Evolutionary conservation across 169 alveolate genomes (phyloP), one percentile per base, ranked within the genome.

Genomic region (Plasmodium relictum): DNA sequence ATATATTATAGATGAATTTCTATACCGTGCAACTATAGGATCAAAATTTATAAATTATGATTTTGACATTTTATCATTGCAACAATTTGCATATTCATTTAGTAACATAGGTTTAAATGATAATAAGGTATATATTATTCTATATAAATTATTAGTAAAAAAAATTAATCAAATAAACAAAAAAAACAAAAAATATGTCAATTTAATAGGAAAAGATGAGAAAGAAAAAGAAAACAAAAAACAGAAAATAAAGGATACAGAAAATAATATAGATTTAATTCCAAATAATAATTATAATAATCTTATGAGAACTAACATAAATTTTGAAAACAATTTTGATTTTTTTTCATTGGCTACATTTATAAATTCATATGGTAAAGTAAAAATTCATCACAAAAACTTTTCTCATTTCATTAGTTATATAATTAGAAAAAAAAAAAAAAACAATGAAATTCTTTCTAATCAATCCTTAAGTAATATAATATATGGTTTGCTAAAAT

Each of bases 11-110:
- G 91, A 83, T n/a, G 91, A 83, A 50, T 83, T 83, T 69, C 42
- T 83, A 26, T 83, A 83, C 59, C 68, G 91, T 44, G 69, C 91
- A 24, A 83, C 91, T 24, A 83, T 83, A 10, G 91, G 91, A n/a
- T 26, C 73, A 9, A 83, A 69, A 48, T 83, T 68, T 54, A n/a
- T 31, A 54, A 26, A 14, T 3, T 83, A 83, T n/a, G 22, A 66
- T 12, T 83, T 83, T 68, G 91, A 83, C 26, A 45, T 83, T 20
- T 20, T 59, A n/a, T 83, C 91, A 20, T 26, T 83, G 24, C 91
- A 83, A 16, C 91, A 83, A 52, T 48, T 83, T 4, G 91, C 91
- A 0, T 83, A 83, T 45, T 83, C 91, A 7, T 83, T 83, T 68
- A 83, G 91, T 44, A 83, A 68, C n/a, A 83, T 69, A 5, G 91